A percentile compares a stretch with the other conserved stretches of the same genome.
phyloP scores from a whole-genome alignment of 75 land plant genomes.

The Selaginella tamariscina region DNA sequence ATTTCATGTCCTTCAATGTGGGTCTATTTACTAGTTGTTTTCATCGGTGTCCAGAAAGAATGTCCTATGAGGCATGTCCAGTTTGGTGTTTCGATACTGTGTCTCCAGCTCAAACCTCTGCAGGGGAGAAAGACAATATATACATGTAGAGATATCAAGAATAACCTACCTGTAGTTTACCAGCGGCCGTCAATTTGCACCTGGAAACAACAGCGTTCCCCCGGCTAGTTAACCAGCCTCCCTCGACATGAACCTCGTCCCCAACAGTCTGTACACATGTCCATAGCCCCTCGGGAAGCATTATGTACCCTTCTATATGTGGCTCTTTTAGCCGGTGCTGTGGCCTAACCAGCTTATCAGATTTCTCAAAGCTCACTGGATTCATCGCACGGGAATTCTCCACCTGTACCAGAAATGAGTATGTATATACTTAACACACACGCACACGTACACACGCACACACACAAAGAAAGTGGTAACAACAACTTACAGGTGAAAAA shows the following conservation, averaged over 20 bases:
- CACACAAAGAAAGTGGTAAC: background rate
- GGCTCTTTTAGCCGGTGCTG: no score
- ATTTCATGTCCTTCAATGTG: no score
- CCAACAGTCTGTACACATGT: conserved; percentile 27
- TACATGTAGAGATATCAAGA: background rate
- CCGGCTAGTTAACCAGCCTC: background rate
- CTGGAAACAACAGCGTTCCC: background rate
- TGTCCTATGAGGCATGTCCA: background rate
- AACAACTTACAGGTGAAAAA: conserved; percentile 12
- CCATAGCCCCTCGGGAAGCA: conserved; percentile 68
- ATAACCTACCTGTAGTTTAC: background rate
- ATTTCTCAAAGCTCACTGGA: background rate
- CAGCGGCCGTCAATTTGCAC: background rate
- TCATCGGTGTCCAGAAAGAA: background rate
- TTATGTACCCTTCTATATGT: conserved; percentile 17
- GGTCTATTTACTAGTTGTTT: no score
- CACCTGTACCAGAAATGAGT: background rate
- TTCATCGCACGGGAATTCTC: background rate
- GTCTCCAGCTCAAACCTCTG: background rate
- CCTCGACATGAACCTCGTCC: conserved; percentile 13
- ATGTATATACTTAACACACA: background rate
- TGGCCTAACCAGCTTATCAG: conserved; percentile 17
- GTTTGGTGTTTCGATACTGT: background rate
- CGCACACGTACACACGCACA: background rate
- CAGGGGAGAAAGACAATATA: background rate